Percentiles rank a stretch among this genome's conserved stretches.
These are phyloP conservation scores for Diaporthe sp. DNA, from an alignment of 2,329 filamentous ascomycete genomes.

Conservation along the genomic window DNA sequence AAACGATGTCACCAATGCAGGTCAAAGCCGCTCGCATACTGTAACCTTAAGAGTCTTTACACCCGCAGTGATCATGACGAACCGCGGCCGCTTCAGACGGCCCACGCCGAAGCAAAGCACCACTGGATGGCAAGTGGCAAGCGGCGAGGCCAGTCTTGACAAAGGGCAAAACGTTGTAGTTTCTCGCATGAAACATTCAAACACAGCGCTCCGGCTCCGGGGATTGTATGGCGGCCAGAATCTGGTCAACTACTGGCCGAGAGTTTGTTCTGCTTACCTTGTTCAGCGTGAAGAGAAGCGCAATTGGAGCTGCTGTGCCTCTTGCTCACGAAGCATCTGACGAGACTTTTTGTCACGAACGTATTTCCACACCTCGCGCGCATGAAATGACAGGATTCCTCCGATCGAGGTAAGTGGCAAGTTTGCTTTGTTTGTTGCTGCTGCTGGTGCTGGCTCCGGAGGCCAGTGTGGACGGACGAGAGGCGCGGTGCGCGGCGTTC, in stretches of 20 bases:
- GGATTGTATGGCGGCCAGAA: not conserved
- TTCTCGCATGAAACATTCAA: not conserved
- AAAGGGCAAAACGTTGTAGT: not conserved
- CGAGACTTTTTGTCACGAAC: not conserved
- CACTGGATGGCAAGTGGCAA: not conserved
- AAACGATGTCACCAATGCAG: not conserved
- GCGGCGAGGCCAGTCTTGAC: too few species aligned
- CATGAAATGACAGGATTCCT: not conserved
- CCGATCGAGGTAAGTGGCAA: not conserved
- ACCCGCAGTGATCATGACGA: not conserved
- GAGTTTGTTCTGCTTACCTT: not conserved
- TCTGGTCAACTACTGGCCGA: not conserved
- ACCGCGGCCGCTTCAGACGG: not conserved
- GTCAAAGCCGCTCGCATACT: not conserved
- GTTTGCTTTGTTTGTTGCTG: not conserved
- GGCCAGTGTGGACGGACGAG: not conserved
- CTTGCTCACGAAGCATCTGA: not conserved
- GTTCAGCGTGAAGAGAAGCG: not conserved
- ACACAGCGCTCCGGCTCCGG: not conserved
- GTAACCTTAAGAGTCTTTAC: not conserved
- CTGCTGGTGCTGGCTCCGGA: not conserved
- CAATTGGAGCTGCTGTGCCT: not conserved
- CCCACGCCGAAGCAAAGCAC: not conserved
- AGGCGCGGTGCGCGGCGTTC: not conserved
- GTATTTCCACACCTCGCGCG: not conserved